Conservation (phyloP, 257 asterid genomes). For the Petunia axillaris region DNA sequence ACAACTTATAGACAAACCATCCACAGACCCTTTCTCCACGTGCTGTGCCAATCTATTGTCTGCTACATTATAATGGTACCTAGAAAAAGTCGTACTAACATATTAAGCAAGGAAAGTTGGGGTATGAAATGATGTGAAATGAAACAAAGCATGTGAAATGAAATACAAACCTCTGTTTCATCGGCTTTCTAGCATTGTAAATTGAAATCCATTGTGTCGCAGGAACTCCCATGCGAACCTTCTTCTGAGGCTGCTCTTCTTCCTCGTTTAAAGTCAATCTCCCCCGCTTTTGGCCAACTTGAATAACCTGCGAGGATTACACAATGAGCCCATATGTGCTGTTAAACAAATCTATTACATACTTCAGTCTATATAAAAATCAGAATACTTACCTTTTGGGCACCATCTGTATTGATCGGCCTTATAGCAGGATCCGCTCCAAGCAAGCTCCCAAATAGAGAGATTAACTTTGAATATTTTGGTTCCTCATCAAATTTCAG, state of each 20-base stretch:
- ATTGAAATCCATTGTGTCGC: slow-evolving; percentile 57
- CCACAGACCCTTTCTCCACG: slow-evolving; percentile 49
- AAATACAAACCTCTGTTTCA: slow-evolving; percentile 48
- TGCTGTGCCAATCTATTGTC: slow-evolving; percentile 49
- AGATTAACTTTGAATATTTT: slow-evolving; percentile 48
- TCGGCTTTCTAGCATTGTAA: slow-evolving; percentile 53
- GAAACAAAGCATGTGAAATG: background rate
- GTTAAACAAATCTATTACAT: background rate
- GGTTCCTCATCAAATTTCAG: slow-evolving; percentile 58
- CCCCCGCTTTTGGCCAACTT: slow-evolving; percentile 48
- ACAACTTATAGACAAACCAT: slow-evolving; percentile 48
- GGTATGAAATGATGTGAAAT: background rate
- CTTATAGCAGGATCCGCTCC: slow-evolving; percentile 51
- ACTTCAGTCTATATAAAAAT: background rate
- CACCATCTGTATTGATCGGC: slow-evolving; percentile 56
- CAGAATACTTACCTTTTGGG: slow-evolving; percentile 44
- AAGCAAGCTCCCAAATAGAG: slow-evolving; percentile 48
- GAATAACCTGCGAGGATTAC: slow-evolving; percentile 35
- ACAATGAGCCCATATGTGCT: slow-evolving; percentile 9
- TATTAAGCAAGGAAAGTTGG: background rate
- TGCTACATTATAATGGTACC: slow-evolving; percentile 54
- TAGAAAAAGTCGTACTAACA: slow-evolving; percentile 2
- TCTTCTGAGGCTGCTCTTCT: slow-evolving; percentile 50
- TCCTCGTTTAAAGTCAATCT: slow-evolving; percentile 43
- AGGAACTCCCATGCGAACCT: slow-evolving; percentile 47